phyloP scores from a whole-genome alignment of 73 alveolate genomes.

The Tetrahymena thermophila region DNA sequence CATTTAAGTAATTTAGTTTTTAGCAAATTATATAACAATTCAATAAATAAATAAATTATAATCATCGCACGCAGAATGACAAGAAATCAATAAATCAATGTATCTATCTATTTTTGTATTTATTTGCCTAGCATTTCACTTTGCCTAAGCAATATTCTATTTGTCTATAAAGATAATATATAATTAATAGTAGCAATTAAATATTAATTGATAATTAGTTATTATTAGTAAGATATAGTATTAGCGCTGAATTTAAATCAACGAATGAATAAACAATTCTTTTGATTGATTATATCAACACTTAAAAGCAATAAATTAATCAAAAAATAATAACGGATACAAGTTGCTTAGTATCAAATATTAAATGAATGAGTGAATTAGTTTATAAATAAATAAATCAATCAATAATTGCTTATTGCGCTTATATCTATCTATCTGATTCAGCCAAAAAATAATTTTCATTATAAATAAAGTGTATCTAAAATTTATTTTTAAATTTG shows the following conservation, averaged over 20 bases:
- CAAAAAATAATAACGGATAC: background rate
- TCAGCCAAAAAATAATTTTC: too few species aligned
- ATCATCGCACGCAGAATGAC: too few species aligned
- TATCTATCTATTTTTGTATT: background rate
- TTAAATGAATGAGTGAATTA: too few species aligned
- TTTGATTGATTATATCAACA: background rate
- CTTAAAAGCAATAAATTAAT: background rate
- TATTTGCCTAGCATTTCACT: background rate
- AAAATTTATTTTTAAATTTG: too few species aligned
- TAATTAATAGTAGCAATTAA: background rate
- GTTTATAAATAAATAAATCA: too few species aligned
- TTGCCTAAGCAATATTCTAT: background rate
- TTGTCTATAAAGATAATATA: background rate
- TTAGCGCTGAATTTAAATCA: background rate
- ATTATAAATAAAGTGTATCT: background rate
- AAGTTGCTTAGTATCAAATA: background rate
- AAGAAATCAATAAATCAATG: background rate
- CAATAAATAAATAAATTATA: too few species aligned
- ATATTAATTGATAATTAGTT: too few species aligned
- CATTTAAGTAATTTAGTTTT: background rate
- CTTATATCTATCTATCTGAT: background rate
- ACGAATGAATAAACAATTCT: too few species aligned
- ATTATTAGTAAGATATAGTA: too few species aligned
- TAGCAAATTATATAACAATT: background rate
- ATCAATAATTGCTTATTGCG: background rate